Evolutionary conservation across 495 filamentous ascomycete species (phyloP), one percentile per base, ranked within the genome.

Genomic region (Penicillium fimorum): DNA sequence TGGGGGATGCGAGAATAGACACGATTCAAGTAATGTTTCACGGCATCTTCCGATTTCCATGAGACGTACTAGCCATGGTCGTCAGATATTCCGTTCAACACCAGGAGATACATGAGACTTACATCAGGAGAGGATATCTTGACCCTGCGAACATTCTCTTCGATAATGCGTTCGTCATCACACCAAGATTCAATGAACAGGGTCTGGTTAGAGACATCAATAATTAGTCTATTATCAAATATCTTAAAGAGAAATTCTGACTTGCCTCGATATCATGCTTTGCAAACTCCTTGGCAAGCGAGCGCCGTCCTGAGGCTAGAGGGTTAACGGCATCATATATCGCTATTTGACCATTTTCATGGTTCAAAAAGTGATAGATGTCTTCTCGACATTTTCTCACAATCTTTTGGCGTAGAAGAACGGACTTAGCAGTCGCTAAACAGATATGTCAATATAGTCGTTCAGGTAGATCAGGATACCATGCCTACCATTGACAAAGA

Each of bases 261-360:
- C 27, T 73, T 75, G 91, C 89, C 81, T 93, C 88, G 37, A 97
- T 91, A 66, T 96, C 89, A 70, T 96, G 90, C 73, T 96, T 97
- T 17, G 88, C 85, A 71, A 99, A 99, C 64, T 99, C 93, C 68
- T 95, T 95, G 1, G 92, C 92, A 9, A 99, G 78, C 7, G 92
- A 86, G 56, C 86, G 82, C 32, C 95, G 85, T n/a, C 91, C 92
- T 48, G 82, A 81, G 24, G 89, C 83, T 20, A 93, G 82, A 11
- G 92, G 91, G 65, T 97, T 97, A n/a, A 99, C 95, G 25, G 95
- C 94, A 76, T 99, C 95, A 64, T 97, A 99, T 49, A 99, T 97
- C 40, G 95, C 95, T 49, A 99, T 91, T 64, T 99, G 95, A 12
- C 95, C 95, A 64, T 97, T 97, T 64, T 97, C 95, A 60, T 96